Percentiles rank a stretch among this genome's conserved stretches.
Evolutionary conservation across 306 rosid species (phyloP).

Genomic region (Begonia masoniana): DNA sequence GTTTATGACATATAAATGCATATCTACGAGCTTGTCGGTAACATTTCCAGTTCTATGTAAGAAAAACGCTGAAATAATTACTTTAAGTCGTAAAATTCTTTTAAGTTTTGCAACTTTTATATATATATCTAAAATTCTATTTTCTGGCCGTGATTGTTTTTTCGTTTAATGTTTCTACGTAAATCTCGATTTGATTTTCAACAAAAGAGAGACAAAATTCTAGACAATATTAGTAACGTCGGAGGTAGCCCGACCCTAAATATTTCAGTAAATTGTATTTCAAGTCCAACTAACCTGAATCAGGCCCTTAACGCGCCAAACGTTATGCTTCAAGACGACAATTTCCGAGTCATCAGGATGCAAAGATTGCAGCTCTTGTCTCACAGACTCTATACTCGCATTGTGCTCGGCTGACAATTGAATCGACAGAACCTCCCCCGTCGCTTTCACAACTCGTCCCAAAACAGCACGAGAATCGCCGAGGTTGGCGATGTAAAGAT

Average conservation of each 20-base stretch:
- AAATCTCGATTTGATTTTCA: no score
- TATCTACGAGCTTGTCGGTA: neutral
- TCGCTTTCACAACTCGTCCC: slow-evolving; percentile 59
- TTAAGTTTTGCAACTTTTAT: no score
- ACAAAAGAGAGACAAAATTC: no score
- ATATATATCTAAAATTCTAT: no score
- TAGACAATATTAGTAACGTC: no score
- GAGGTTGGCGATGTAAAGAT: slow-evolving; percentile 73
- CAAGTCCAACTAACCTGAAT: slow-evolving; percentile 46
- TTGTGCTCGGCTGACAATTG: slow-evolving; percentile 89
- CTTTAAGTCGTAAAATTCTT: no score
- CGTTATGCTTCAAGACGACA: slow-evolving; percentile 85
- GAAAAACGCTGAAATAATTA: no score
- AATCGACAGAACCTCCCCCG: slow-evolving; percentile 73
- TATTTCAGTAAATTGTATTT: no score
- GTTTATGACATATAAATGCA: neutral
- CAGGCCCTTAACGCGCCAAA: slow-evolving; percentile 96
- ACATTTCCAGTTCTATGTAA: no score
- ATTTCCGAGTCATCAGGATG: slow-evolving; percentile 78
- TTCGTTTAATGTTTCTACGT: no score
- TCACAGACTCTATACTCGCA: slow-evolving; percentile 68
- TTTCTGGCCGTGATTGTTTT: no score
- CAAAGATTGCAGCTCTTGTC: slow-evolving; percentile 85
- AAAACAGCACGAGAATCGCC: slow-evolving; percentile 98
- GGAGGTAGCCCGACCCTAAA: no score